Base-by-base conservation (phyloP, 139 green algal genomes). In the Chlamydomonas urium region DNA sequence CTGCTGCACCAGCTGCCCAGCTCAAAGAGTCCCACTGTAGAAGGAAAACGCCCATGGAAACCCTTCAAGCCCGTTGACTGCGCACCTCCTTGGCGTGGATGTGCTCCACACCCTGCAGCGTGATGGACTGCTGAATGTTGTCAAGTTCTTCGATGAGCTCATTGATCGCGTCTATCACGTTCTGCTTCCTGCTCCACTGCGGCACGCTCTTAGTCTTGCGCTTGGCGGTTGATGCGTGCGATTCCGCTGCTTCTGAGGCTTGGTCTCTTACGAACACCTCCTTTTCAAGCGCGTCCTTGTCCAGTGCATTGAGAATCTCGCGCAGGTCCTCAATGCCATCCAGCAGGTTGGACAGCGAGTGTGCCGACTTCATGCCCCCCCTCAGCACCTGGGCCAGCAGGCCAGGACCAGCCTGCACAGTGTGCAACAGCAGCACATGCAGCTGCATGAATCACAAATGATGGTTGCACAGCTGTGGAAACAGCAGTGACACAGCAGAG, bases 101-200 rank as follows among this genome's bases (percentile, higher is more conserved):
- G 79, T 97, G 89, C 72, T 98, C 93, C 33, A 90, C 77, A 0
- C 87, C 89, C 83, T 98, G 91, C 1, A 59, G 32, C 23, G 73
- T 74, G 34, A 79, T 79, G 38, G 63, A 61, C 29, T 60, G 61
- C 38, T 91, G 81, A 17, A 96, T 96, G 71, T 92, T 83, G 28
- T 97, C 91, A 6, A 99, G 81, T 72, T 99, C 94, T 4, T 93
- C 88, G 2, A 98, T 87, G 29, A 99, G 81, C 63, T 98, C 94
- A 71, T 96, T 97, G 71, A 98, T 85, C 26, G 81, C 74, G 47
- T 99, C 94, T 0, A 99, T 97, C 6, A 98, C 84, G 5, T 69
- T 23, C 26, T 74, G 74, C 74, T 80, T 80, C 35, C 42, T 29
- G 42, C 65, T 71, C 75, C 75, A 81, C 38, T 75, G 62, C 24